A percentile compares a stretch with the other conserved stretches of the same genome.
These are phyloP conservation scores for Solanum hybrid DNA, from an alignment of 305 asterid genomes.

Conservation along the genomic window DNA sequence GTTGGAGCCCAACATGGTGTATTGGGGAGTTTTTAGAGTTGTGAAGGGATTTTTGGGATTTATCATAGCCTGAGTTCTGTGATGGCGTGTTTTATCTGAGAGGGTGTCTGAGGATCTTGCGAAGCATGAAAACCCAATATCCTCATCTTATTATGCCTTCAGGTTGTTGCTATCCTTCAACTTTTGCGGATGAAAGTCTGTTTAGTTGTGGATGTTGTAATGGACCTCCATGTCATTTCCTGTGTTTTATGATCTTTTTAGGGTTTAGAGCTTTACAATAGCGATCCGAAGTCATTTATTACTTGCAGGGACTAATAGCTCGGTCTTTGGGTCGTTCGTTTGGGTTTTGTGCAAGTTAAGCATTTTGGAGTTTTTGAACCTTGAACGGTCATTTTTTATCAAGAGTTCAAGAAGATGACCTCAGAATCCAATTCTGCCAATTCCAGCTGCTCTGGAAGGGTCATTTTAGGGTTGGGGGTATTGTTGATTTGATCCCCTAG, in stretches of 20 bases:
- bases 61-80: neutral
- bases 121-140: neutral
- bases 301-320: neutral
- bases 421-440: neutral
- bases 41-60: neutral
- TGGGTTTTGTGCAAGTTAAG: neutral
- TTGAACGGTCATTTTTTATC: neutral
- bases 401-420: neutral
- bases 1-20: neutral
- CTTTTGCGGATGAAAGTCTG: neutral
- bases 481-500: neutral
- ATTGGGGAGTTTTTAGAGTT: neutral
- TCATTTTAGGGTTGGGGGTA: neutral
- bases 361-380: neutral
- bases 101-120: neutral
- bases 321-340: neutral
- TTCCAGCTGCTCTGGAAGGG: neutral
- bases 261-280: too few species aligned
- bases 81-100: neutral
- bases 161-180: neutral
- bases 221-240: neutral
- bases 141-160: neutral
- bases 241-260: too few species aligned
- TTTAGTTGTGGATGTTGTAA: neutral
- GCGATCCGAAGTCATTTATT: neutral